Percentiles rank a stretch among this genome's conserved stretches.
These are phyloP conservation scores for Leccinum arenicola DNA, from an alignment of 768 basidiomycete genomes.

Conservation along the genomic window DNA sequence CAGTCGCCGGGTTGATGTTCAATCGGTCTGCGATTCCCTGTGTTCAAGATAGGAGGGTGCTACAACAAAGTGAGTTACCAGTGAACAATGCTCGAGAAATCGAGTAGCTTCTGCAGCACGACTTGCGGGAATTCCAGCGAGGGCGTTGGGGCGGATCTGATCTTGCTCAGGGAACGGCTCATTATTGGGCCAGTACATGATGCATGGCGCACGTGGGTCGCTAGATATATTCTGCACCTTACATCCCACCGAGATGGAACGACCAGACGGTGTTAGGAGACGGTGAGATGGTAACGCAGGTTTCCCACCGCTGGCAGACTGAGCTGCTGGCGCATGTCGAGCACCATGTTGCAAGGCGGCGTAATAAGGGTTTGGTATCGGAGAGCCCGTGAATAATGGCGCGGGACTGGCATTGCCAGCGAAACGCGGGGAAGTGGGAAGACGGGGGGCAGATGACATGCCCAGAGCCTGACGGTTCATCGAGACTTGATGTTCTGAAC, in stretches of 20 bases:
- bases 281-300: constrained; percentile 52
- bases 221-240: constrained; percentile 75
- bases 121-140: constrained; percentile 55
- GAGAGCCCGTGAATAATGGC: constrained; percentile 15
- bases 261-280: constrained; percentile 80
- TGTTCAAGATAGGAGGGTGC: constrained; percentile 87
- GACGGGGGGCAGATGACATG: constrained; percentile 21
- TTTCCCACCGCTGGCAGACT: constrained; percentile 28
- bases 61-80: constrained; percentile 25
- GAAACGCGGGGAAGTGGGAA: constrained; percentile 27
- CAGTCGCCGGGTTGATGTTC: constrained; percentile 83
- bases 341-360: constrained; percentile 12
- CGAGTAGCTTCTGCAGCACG: neutral
- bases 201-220: constrained; percentile 69
- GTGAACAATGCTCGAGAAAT: neutral
- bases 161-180: constrained; percentile 79
- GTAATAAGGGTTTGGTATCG: constrained; percentile 31
- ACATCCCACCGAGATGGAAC: constrained; percentile 72
- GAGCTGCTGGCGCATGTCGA: constrained; percentile 31
- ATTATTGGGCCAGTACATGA: constrained; percentile 92
- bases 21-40: constrained; percentile 84
- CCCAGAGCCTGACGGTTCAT: constrained; percentile 30
- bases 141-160: constrained; percentile 64
- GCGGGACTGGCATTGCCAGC: constrained; percentile 16
- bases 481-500: constrained; percentile 36